A percentile compares a stretch with the other conserved stretches of the same genome.
phyloP scores from a whole-genome alignment of 768 basidiomycete species.

The Collybiopsis confluens region DNA sequence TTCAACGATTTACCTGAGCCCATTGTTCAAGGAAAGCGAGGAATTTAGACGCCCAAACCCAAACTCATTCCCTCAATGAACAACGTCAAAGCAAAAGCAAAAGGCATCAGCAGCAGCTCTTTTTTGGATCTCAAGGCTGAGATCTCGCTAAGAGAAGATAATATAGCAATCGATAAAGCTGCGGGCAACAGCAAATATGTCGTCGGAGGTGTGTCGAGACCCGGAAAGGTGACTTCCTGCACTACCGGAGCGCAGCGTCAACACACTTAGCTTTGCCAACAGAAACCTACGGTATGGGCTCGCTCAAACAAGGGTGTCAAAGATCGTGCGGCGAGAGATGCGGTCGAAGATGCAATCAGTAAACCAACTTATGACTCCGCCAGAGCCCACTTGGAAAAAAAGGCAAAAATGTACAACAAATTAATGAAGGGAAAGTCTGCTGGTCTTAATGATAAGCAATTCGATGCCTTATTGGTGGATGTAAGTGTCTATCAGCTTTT shows the following conservation, averaged over 20 bases:
- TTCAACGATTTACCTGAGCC: slow-evolving; percentile 58
- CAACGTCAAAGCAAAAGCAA: slow-evolving; percentile 57
- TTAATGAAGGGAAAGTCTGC: slow-evolving; percentile 73
- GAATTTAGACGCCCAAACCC: not conserved
- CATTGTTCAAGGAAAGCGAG: slow-evolving; percentile 20
- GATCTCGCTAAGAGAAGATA: slow-evolving; percentile 56
- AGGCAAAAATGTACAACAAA: slow-evolving; percentile 79
- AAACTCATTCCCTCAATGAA: slow-evolving; percentile 18
- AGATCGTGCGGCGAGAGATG: slow-evolving; percentile 58
- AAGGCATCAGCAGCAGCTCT: slow-evolving; percentile 67
- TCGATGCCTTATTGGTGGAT: slow-evolving; percentile 69
- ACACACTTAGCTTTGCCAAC: not conserved
- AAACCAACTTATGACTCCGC: slow-evolving; percentile 70
- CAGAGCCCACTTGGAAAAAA: slow-evolving; percentile 67
- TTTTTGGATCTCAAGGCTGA: slow-evolving; percentile 83
- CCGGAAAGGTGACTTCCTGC: slow-evolving; percentile 55
- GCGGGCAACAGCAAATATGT: slow-evolving; percentile 49
- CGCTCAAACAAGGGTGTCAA: slow-evolving; percentile 73
- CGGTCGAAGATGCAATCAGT: slow-evolving; percentile 57
- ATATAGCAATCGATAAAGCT: slow-evolving; percentile 55
- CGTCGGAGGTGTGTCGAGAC: slow-evolving; percentile 59
- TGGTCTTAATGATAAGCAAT: slow-evolving; percentile 72
- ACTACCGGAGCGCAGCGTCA: not conserved
- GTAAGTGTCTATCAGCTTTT: slow-evolving; percentile 38
- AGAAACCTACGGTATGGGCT: slow-evolving; percentile 80